phyloP scores from a whole-genome alignment of 306 rosid species.

The Gastrolobium villosum region DNA sequence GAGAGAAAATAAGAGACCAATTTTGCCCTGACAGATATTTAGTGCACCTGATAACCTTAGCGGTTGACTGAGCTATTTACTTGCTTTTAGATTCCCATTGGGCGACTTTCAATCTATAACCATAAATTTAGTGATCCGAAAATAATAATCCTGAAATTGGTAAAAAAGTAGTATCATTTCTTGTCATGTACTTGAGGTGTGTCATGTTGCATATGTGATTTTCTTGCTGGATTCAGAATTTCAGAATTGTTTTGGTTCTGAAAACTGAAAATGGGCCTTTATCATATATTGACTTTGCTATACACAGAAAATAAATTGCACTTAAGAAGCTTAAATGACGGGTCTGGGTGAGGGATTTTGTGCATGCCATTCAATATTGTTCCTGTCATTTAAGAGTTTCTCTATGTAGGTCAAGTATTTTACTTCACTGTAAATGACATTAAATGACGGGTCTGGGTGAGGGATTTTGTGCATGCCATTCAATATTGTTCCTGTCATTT shows the following conservation, averaged over 20 bases:
- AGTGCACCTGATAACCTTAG: background rate
- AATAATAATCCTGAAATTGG: background rate
- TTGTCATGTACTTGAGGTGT: background rate
- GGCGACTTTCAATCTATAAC: conserved; percentile 1
- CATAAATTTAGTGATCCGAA: background rate
- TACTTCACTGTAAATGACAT: no score
- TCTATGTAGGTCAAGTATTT: background rate
- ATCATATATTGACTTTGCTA: background rate
- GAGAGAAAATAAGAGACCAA: background rate
- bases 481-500: background rate
- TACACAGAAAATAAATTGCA: background rate
- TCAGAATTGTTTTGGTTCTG: background rate
- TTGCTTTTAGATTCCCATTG: conserved; percentile 4
- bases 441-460: background rate
- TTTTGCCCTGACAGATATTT: conserved; percentile 18
- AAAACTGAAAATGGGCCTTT: background rate
- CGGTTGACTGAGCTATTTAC: background rate
- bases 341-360: background rate
- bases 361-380: background rate
- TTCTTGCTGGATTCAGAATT: background rate
- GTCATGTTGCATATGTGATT: background rate
- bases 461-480: background rate
- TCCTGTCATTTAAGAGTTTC: background rate
- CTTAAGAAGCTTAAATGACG: background rate
- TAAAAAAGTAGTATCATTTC: background rate